Base-by-base conservation (phyloP, 495 filamentous ascomycete species). In the Podospora anserina region DNA sequence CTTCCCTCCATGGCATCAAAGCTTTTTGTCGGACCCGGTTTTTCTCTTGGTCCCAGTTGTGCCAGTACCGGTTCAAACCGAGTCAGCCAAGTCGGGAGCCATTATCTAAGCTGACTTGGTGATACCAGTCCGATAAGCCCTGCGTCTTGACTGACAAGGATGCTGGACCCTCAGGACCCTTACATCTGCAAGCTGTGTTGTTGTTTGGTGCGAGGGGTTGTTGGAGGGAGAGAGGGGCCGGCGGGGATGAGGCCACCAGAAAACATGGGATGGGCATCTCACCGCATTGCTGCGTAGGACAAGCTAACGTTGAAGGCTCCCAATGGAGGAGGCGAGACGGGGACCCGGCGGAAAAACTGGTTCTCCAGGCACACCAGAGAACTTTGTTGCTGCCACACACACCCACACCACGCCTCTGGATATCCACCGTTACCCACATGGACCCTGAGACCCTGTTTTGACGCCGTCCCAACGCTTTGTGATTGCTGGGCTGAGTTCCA, bases 341-440 rank as follows among this genome's bases (percentile, higher is more conserved):
- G 15, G 5, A 49, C 39, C 39, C 13, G 39, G 39, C 11, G 39
- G 39, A 49, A 49, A 49, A 49, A 49, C 39, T 49, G 39, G 39
- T 18, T 2, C 39, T 2, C 39, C 15, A 49, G 39, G 39, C 30
- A 59, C n/a, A 34, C 27, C 28, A 26, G 54, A 27, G 27, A 32
- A 27, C 55, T 26, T 27, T 68, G 53, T 20, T 57, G n/a, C 69
- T 59, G 11, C 57, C 55, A 61, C 66, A 55, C 62, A 13, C 69
- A 53, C 13, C 57, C 55, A 61, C 66, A 55, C 67, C 67, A n/a
- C 61, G 61, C 61, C 61, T 63, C 55, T 5, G 58, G 23, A 16
- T 68, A 59, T 60, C 69, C 69, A 71, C 69, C 44, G 2, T 56
- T 54, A 23, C 53, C 63, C 69, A 68, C 69, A 32, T 27, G 20